A percentile compares a stretch with the other conserved stretches of the same genome.
These are phyloP conservation scores for Ustilago shanxiensis DNA, from an alignment of 1,284 basidiomycete genomes.

Conservation along the genomic window DNA sequence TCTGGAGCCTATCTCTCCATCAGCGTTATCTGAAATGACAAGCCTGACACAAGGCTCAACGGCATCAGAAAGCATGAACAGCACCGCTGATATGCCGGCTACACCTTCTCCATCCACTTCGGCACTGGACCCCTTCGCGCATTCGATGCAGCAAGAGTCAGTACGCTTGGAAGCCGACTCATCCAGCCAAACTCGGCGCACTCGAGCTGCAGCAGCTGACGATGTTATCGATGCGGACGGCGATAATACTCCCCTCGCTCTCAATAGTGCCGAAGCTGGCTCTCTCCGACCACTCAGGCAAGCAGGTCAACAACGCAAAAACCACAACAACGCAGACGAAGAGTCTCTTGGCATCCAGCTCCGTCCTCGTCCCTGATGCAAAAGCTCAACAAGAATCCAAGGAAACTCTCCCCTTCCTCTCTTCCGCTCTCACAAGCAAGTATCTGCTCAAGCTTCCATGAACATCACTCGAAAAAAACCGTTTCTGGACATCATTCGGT, in stretches of 20 bases:
- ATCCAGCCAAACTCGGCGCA: neutral
- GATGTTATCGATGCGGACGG: slow-evolving; percentile 5
- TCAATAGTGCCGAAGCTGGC: neutral
- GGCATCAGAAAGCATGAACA: slow-evolving; percentile 38
- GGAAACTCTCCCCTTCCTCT: no score
- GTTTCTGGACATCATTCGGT: no score
- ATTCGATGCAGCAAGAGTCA: slow-evolving; percentile 1
- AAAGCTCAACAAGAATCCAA: no score
- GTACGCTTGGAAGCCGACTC: neutral
- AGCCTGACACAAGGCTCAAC: slow-evolving; percentile 47
- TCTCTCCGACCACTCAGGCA: slow-evolving; percentile 20
- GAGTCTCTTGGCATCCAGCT: slow-evolving; percentile 25
- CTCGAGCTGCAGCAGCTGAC: neutral
- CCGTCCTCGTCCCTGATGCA: slow-evolving; percentile 15
- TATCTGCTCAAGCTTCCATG: neutral
- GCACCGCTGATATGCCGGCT: slow-evolving; percentile 29
- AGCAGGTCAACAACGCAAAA: slow-evolving; percentile 17
- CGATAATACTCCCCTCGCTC: neutral
- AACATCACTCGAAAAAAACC: no score
- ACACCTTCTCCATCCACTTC: slow-evolving; percentile 34
- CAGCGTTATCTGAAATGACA: slow-evolving; percentile 47
- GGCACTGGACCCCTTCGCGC: slow-evolving; percentile 18
- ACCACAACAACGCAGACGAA: slow-evolving; percentile 3
- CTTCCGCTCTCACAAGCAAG: no score
- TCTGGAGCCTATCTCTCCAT: slow-evolving; percentile 40